Evolutionary conservation across 164 flowering plant genomes (phyloP).

Genomic region (Tetracentron sinense): DNA sequence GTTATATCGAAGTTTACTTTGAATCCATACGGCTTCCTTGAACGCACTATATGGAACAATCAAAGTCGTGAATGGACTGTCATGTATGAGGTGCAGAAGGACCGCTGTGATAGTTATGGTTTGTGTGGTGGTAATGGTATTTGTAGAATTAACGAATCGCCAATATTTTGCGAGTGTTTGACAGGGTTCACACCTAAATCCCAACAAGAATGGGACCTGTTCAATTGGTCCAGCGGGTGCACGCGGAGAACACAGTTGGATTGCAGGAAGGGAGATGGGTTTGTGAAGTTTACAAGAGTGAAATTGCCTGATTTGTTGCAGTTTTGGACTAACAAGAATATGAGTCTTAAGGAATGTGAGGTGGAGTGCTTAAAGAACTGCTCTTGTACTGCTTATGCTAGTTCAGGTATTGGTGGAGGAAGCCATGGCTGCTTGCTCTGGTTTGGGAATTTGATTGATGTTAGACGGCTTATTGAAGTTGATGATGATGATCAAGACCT

Average conservation of each 20-base stretch:
- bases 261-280: constrained; percentile 13
- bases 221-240: constrained; percentile 16
- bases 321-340: background rate
- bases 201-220: constrained; percentile 6
- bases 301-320: constrained; percentile 4
- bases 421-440: too few relatives aligned
- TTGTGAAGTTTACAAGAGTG: background rate
- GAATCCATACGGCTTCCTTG: too few relatives aligned
- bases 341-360: constrained; percentile 6
- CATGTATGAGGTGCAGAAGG: background rate
- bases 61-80: too few relatives aligned
- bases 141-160: constrained; percentile 2
- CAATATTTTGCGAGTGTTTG: constrained; percentile 13
- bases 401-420: too few relatives aligned
- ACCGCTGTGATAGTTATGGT: constrained; percentile 9
- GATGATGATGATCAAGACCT: too few relatives aligned
- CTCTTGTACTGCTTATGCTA: too few relatives aligned
- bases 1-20: too few relatives aligned
- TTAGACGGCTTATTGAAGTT: too few relatives aligned
- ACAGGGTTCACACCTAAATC: constrained; percentile 19
- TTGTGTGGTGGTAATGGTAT: constrained; percentile 7
- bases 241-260: background rate
- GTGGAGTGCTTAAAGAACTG: background rate
- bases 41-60: too few relatives aligned
- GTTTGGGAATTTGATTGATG: too few relatives aligned